Evolutionary conservation across 2,329 filamentous ascomycete species (phyloP), one percentile per base, ranked within the genome.

Genomic region (Coleophoma cylindrospora): DNA sequence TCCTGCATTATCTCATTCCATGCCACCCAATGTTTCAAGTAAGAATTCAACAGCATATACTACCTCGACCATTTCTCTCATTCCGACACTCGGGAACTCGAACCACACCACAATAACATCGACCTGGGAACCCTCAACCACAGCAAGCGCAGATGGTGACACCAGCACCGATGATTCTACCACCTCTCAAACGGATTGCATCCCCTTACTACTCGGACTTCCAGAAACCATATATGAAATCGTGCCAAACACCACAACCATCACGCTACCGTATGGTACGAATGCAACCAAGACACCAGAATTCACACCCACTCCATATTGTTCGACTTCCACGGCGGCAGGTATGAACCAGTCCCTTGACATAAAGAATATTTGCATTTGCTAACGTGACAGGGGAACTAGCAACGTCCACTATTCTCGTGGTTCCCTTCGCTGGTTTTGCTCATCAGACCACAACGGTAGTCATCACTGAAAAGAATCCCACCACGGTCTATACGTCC

Each of bases 241-340:
- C 15, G 19, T 58, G 11, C 57, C 60, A 14, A 64, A 62, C 40
- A 60, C 60, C 2, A 60, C 48, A 13, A 63, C 59, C 17, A 48
- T 57, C 10, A 61, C 55, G 1, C 10, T 59, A n/a, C 59, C 60
- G 4, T n/a, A 56, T 12, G 52, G 41, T n/a, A 43, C 43, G 9
- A 57, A 57, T 47, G 19, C 40, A 2, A 51, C 57, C 15, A 12
- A 33, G 21, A 38, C 46, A 9, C 53, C 59, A 27, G 60, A 64
- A 50, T 59, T 60, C 34, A 63, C 57, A 2, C 57, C 57, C 14
- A 34, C 22, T 8, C 61, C 62, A 45, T 19, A 38, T 11, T 56
- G 57, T n/a, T 32, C 41, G 10, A n/a, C 9, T 33, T 15, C 4
- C 7, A n/a, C 41, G 2, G 8, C 19, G 10, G 27, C 9, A 14